phyloP scores from a whole-genome alignment of 148 eudicot genomes.

The Diospyros lotus region DNA sequence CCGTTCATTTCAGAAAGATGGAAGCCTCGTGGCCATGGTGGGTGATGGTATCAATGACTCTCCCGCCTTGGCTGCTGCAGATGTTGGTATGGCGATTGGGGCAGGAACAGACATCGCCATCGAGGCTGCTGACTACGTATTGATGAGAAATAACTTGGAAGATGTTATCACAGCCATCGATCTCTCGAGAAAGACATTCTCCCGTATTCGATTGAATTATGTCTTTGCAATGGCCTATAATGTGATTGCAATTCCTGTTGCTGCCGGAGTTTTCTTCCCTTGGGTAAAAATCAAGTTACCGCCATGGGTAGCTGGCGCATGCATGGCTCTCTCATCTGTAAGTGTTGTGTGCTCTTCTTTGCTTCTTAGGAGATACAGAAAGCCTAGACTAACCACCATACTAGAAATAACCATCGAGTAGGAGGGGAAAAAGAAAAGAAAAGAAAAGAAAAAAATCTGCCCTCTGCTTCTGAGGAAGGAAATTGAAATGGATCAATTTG shows the following conservation, averaged over 20 bases:
- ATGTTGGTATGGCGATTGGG: constrained; percentile 97
- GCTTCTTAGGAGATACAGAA: constrained; percentile 76
- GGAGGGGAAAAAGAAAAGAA: constrained; percentile 7
- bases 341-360: constrained; percentile 96
- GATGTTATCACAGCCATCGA: constrained; percentile 97
- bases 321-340: constrained; percentile 95
- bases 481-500: background rate
- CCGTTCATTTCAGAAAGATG: constrained; percentile 70
- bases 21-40: constrained; percentile 87
- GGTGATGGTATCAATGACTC: constrained; percentile 98
- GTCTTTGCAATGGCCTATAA: constrained; percentile 93
- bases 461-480: background rate
- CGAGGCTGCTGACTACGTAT: constrained; percentile 92
- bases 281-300: constrained; percentile 61
- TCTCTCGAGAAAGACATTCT: constrained; percentile 84
- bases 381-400: constrained; percentile 84
- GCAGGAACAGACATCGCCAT: constrained; percentile 98
- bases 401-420: constrained; percentile 86
- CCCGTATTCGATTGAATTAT: constrained; percentile 73
- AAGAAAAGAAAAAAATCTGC: background rate
- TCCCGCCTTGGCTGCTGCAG: constrained; percentile 94
- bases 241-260: constrained; percentile 75
- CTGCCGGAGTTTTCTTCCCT: constrained; percentile 84
- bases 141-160: constrained; percentile 86
- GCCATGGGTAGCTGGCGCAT: constrained; percentile 97